Evolutionary conservation across 2,329 filamentous ascomycete species (phyloP).

Genomic region (Ophiocordyceps robertsii): DNA sequence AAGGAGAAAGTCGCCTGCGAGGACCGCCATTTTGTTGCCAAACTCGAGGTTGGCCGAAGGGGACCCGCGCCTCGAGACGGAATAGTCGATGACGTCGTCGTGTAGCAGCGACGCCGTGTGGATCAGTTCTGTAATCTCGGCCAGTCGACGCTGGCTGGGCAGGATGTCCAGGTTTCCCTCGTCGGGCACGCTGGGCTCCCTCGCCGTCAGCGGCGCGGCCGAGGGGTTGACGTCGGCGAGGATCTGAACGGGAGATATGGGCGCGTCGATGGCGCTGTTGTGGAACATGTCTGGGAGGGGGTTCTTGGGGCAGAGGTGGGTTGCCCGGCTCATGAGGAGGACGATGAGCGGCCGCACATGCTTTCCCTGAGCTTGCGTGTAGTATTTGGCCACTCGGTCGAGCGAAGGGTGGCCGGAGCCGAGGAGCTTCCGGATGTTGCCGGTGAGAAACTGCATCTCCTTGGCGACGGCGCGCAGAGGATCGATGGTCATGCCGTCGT

Average conservation of each 20-base stretch:
- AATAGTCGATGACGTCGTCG: conserved; percentile 96
- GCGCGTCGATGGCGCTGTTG: conserved; percentile 35
- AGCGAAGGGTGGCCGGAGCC: conserved; percentile 90
- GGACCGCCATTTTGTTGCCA: conserved; percentile 97
- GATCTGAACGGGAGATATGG: conserved; percentile 40
- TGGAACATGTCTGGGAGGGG: conserved; percentile 23
- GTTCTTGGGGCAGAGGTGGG: conserved; percentile 58
- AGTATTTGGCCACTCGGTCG: conserved; percentile 94
- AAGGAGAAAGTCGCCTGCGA: conserved; percentile 93
- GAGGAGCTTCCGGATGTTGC: conserved; percentile 84
- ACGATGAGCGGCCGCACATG: conserved; percentile 91
- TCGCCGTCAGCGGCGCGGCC: conserved; percentile 28
- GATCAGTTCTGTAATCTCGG: conserved; percentile 94
- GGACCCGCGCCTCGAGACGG: conserved; percentile 66
- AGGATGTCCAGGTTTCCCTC: conserved; percentile 54
- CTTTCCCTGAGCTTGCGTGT: conserved; percentile 92
- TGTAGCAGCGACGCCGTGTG: conserved; percentile 94
- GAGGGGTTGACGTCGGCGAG: conserved; percentile 75
- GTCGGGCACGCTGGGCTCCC: conserved; percentile 17
- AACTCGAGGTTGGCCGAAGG: conserved; percentile 90
- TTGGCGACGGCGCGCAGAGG: conserved; percentile 83
- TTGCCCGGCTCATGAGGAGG: conserved; percentile 90
- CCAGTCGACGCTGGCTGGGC: conserved; percentile 81
- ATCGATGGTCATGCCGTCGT: conserved; percentile 63
- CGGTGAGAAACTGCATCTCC: conserved; percentile 91